Evolutionary conservation across 306 rosid species (phyloP).

Genomic region (Oxytropis ochrocephala): DNA sequence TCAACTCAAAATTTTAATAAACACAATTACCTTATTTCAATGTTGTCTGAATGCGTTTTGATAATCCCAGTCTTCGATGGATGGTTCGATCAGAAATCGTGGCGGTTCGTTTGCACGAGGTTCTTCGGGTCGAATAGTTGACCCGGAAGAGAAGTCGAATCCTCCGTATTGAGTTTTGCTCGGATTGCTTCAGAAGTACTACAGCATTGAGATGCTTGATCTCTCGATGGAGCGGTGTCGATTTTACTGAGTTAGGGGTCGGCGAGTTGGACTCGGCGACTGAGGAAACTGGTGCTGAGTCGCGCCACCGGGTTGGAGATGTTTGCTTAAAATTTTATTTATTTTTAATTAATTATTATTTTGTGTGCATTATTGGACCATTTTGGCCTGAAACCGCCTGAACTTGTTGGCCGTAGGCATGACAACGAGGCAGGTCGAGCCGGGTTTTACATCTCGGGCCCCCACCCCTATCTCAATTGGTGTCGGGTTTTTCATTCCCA

Average conservation of each 20-base stretch:
- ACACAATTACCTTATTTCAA: neutral
- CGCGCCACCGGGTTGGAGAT: conserved; percentile 52
- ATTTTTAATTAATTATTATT: no score
- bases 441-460: no score
- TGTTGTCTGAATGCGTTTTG: conserved; percentile 26
- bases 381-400: no score
- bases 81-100: conserved; percentile 40
- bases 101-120: conserved; percentile 52
- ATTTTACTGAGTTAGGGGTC: conserved; percentile 28
- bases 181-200: conserved; percentile 23
- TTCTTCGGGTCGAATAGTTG: conserved; percentile 34
- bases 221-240: conserved; percentile 39
- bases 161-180: conserved; percentile 48
- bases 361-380: conserved; percentile 40
- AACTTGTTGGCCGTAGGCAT: no score
- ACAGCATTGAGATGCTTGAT: conserved; percentile 37
- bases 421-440: no score
- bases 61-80: conserved; percentile 23
- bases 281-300: conserved; percentile 37
- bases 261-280: conserved; percentile 33
- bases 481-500: no score
- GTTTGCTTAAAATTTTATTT: conserved; percentile 29
- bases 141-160: conserved; percentile 33
- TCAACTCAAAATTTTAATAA: no score
- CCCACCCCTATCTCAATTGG: no score